Evolutionary conservation across 345 rosid species (phyloP), one percentile per base, ranked within the genome.

Genomic region (Ceriops zippeliana): DNA sequence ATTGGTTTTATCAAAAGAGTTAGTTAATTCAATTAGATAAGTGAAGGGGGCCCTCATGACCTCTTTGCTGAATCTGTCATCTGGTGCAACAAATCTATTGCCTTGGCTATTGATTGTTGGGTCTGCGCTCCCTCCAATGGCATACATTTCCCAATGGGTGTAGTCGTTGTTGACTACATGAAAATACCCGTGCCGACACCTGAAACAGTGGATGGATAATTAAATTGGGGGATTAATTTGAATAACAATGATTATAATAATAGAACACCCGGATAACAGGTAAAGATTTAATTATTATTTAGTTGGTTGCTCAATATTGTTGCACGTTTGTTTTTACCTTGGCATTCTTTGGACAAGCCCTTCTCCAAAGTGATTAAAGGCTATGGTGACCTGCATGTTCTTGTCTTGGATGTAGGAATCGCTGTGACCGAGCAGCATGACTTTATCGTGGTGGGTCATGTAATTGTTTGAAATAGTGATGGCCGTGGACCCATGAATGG

Each of bases 141-240:
- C 79, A 22, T 75, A 75, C 79, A 75, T 74, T 64, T 69, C 78
- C 78, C 78, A 75, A 51, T 75, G 78, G 24, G 74, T 69, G 47
- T 75, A 75, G 70, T 75, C 78, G 28, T 75, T 75, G 73, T 75
- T 75, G 66, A 75, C 78, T 42, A 75, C 78, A 69, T 75, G 79
- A 57, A 75, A 75, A 35, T 70, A 75, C 35, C 79, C 79, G 22
- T 65, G 79, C 15, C 79, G 65, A 24, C 79, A 75, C 54, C 79
- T 75, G 79, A 21, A 70, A 51, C 16, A 38, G 22, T 21, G 26
- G 21, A 10, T 8, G 32, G 16, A 52, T 17, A 37, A 42, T 16
- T 8, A 26, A 13, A 21, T 56, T 24, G 59, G 15, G 19, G 13
- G 19, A 11, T 56, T 56, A 56, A 27, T 24, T 56, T 8, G 4